Conservation (phyloP, 2,329 filamentous ascomycete species). For the Ascomycota sp. region DNA sequence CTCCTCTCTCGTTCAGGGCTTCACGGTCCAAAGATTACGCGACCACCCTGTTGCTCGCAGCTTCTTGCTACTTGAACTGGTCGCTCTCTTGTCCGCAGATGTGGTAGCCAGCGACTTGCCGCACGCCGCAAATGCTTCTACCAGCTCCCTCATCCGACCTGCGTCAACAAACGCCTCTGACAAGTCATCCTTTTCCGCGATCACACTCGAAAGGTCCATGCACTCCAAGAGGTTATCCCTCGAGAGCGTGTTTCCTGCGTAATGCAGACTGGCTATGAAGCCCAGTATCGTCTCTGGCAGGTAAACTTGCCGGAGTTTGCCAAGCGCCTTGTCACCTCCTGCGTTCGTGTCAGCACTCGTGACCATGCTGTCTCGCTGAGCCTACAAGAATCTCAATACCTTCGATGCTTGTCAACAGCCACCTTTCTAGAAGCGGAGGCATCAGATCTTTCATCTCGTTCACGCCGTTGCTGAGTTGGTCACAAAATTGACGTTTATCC, state of each 20-base stretch:
- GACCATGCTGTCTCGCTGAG: not conserved
- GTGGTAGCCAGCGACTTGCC: slow-evolving; percentile 47
- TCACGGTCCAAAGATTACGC: slow-evolving; percentile 37
- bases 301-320: slow-evolving; percentile 49
- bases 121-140: slow-evolving; percentile 52
- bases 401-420: slow-evolving; percentile 33
- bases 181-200: slow-evolving; percentile 50
- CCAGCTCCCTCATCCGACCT: slow-evolving; percentile 50
- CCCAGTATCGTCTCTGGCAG: slow-evolving; percentile 69
- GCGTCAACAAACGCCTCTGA: slow-evolving; percentile 40
- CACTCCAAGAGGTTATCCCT: slow-evolving; percentile 59
- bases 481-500: slow-evolving; percentile 27
- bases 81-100: slow-evolving; percentile 29
- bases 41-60: slow-evolving; percentile 39
- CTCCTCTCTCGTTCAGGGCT: slow-evolving; percentile 6
- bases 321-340: slow-evolving; percentile 35
- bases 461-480: slow-evolving; percentile 29
- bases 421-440: slow-evolving; percentile 38
- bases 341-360: not conserved
- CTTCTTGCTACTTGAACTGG: slow-evolving; percentile 31
- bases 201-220: slow-evolving; percentile 60
- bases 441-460: slow-evolving; percentile 32
- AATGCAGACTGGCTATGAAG: slow-evolving; percentile 62
- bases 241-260: slow-evolving; percentile 49
- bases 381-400: slow-evolving; percentile 21